phyloP scores from a whole-genome alignment of 202 grass and related monocot genomes.

The Zizania palustris region DNA sequence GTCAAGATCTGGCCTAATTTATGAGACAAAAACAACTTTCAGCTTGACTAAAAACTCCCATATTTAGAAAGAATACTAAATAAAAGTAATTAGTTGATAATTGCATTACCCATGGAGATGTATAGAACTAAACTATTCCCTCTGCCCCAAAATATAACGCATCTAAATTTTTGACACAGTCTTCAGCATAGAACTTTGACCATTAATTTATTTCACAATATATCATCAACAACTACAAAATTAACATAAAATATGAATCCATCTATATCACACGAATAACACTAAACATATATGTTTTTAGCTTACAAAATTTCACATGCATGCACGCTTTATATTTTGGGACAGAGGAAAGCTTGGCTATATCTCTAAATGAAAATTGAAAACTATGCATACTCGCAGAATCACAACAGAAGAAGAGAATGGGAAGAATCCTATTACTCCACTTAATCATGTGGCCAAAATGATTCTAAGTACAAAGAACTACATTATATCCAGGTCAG shows the following conservation, averaged over 20 bases:
- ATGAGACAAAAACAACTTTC: background rate
- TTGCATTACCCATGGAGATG: conserved; percentile 13
- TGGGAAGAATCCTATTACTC: conserved; percentile 4
- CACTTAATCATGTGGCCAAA: background rate
- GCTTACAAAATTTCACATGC: too few relatives aligned
- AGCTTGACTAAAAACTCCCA: background rate
- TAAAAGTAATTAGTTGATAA: background rate
- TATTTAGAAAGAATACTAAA: background rate
- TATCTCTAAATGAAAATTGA: conserved; percentile 3
- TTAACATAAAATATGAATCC: too few relatives aligned
- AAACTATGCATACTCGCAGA: background rate
- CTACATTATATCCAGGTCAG: background rate
- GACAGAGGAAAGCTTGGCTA: background rate
- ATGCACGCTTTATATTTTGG: too few relatives aligned
- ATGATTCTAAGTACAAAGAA: conserved; percentile 16
- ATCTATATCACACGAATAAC: too few relatives aligned
- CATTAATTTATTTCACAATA: too few relatives aligned
- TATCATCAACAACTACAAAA: too few relatives aligned
- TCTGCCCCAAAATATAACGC: too few relatives aligned
- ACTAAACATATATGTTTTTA: too few relatives aligned
- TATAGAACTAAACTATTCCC: background rate
- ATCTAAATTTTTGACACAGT: too few relatives aligned
- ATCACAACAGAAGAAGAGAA: background rate
- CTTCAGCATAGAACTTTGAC: too few relatives aligned
- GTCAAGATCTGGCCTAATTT: conserved; percentile 4